A percentile compares a stretch with the other conserved stretches of the same genome.
phyloP scores from a whole-genome alignment of 2,329 filamentous ascomycete genomes.

The Waltergamsia citrina region DNA sequence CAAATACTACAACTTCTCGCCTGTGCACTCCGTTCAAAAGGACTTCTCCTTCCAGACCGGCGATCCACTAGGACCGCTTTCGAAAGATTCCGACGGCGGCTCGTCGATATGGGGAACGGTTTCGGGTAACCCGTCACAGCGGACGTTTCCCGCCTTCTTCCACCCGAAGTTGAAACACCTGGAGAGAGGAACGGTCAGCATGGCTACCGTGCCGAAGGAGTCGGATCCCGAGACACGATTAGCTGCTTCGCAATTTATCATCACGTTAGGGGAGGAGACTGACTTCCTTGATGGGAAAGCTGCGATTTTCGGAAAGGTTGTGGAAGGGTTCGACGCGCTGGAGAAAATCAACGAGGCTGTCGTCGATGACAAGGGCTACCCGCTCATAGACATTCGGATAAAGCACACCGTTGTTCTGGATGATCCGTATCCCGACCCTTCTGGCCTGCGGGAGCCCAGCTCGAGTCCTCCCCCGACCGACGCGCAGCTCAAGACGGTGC shows the following conservation, averaged over 20 bases:
- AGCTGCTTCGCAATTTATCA: constrained; percentile 86
- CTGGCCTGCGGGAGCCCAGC: constrained; percentile 65
- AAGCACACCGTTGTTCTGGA: constrained; percentile 88
- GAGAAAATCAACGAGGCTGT: constrained; percentile 92
- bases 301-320: constrained; percentile 91
- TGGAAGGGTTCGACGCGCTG: constrained; percentile 88
- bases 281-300: constrained; percentile 89
- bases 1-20: constrained; percentile 98
- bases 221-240: constrained; percentile 73
- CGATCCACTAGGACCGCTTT: constrained; percentile 82
- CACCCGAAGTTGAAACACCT: constrained; percentile 80
- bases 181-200: constrained; percentile 88
- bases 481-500: constrained; percentile 80
- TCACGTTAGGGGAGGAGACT: constrained; percentile 81
- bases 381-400: constrained; percentile 89
- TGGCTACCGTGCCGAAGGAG: constrained; percentile 79
- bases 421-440: constrained; percentile 80
- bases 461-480: constrained; percentile 73
- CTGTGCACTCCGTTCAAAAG: constrained; percentile 85
- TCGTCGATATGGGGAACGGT: constrained; percentile 86
- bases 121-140: constrained; percentile 54
- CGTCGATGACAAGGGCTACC: constrained; percentile 75
- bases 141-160: constrained; percentile 76
- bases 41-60: constrained; percentile 95
- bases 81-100: constrained; percentile 80